phyloP scores from a whole-genome alignment of 2,329 filamentous ascomycete species.

The Ambrosiella beaveri region DNA sequence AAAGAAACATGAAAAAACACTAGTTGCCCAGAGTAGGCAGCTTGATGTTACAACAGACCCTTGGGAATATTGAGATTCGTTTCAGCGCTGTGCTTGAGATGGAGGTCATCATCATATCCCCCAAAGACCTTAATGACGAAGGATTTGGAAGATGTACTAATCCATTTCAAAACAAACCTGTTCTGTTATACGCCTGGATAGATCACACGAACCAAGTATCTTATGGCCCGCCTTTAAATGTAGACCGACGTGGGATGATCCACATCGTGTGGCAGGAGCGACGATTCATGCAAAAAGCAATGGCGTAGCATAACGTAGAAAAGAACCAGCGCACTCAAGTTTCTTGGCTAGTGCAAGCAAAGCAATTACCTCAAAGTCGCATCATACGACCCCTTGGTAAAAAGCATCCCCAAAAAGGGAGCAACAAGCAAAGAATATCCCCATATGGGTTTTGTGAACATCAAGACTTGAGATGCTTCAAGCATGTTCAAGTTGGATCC shows the following conservation, averaged over 20 bases:
- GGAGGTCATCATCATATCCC: slow-evolving; percentile 1
- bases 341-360: slow-evolving; percentile 3
- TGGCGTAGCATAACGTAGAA: slow-evolving; percentile 10
- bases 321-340: slow-evolving; percentile 11
- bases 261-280: slow-evolving; percentile 7
- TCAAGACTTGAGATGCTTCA: slow-evolving; percentile 56
- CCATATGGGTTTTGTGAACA: slow-evolving; percentile 22
- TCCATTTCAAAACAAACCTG: slow-evolving; percentile 12
- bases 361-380: slow-evolving; percentile 1
- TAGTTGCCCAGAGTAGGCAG: background rate
- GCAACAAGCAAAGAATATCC: slow-evolving; percentile 6
- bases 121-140: slow-evolving; percentile 6
- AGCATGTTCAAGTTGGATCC: slow-evolving; percentile 6
- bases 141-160: slow-evolving; percentile 1
- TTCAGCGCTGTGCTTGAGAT: slow-evolving; percentile 7
- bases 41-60: slow-evolving; percentile 6
- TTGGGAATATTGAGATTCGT: slow-evolving; percentile 10
- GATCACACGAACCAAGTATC: background rate
- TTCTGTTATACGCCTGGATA: slow-evolving; percentile 12
- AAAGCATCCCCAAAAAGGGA: background rate
- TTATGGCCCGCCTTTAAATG: background rate
- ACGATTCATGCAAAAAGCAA: slow-evolving; percentile 7
- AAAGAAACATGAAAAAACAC: slow-evolving; percentile 11
- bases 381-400: slow-evolving; percentile 3
- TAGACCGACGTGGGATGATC: background rate